Evolutionary conservation across 805 yeast genomes (phyloP).

Genomic region (Yamadazyma olivae): DNA sequence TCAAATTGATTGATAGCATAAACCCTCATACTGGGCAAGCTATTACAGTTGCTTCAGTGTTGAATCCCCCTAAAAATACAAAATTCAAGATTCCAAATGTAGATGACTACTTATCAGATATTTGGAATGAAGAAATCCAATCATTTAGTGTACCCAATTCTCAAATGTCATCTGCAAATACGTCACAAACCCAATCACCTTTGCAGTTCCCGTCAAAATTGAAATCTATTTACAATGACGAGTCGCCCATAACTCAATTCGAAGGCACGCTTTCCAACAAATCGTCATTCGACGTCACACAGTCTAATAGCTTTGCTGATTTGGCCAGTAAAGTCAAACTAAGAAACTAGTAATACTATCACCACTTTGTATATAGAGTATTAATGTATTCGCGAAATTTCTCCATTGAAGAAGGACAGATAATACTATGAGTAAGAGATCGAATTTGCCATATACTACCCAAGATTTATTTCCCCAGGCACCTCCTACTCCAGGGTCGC

Average conservation of each 20-base stretch:
- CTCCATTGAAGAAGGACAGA: not conserved
- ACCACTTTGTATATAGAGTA: no score
- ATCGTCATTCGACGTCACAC: constrained; percentile 10
- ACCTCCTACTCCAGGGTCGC: constrained; percentile 15
- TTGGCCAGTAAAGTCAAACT: constrained; percentile 10
- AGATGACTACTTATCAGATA: constrained; percentile 7
- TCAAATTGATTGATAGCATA: not conserved
- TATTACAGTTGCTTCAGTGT: not conserved
- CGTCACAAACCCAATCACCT: not conserved
- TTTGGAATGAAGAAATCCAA: constrained; percentile 12
- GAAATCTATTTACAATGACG: no score
- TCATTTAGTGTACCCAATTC: no score
- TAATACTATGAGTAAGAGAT: constrained; percentile 40
- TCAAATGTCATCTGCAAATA: not conserved
- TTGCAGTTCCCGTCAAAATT: no score
- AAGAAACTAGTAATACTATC: not conserved
- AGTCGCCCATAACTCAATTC: no score
- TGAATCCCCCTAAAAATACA: not conserved
- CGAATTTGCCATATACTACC: constrained; percentile 39
- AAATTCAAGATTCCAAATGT: not conserved
- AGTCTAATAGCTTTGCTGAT: constrained; percentile 7
- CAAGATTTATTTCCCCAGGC: constrained; percentile 39
- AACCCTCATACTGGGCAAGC: not conserved
- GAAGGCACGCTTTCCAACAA: constrained; percentile 5
- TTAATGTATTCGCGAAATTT: not conserved